A percentile compares a stretch with the other conserved stretches of the same genome.
Conservation (phyloP, 352 stramenopile species). For the Pythium phragmiticola region DNA sequence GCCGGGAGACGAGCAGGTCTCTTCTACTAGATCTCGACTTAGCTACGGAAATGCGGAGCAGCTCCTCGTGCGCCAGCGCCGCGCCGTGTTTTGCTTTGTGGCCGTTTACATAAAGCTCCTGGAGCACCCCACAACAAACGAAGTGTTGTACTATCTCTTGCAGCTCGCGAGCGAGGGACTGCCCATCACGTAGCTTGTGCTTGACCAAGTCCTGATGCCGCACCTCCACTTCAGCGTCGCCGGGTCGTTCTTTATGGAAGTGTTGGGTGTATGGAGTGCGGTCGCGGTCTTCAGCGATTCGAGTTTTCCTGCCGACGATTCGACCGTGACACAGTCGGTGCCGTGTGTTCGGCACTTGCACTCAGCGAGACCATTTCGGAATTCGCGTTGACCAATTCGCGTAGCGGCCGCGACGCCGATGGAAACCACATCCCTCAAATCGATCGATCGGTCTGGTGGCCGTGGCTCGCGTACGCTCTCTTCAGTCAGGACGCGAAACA, state of each 20-base stretch:
- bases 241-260: not conserved
- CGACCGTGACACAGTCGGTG: not conserved
- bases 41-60: not conserved
- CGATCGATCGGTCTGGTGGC: not conserved
- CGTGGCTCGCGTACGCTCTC: conserved; percentile 8
- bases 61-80: not conserved
- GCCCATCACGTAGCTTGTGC: not conserved
- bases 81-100: not conserved
- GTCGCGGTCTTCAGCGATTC: not conserved
- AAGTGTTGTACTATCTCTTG: not conserved
- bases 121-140: not conserved
- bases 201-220: not conserved
- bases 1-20: not conserved
- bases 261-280: not conserved
- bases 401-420: not conserved
- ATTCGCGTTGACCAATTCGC: not conserved
- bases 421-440: not conserved
- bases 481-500: conserved; percentile 1
- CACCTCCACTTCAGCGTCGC: conserved; percentile 1
- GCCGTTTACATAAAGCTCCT: not conserved
- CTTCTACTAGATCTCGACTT: not conserved
- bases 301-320: not conserved
- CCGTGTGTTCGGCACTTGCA: not conserved
- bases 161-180: not conserved
- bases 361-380: not conserved